Conservation (phyloP, 768 basidiomycete genomes). For the Rhodotorula paludigena region DNA sequence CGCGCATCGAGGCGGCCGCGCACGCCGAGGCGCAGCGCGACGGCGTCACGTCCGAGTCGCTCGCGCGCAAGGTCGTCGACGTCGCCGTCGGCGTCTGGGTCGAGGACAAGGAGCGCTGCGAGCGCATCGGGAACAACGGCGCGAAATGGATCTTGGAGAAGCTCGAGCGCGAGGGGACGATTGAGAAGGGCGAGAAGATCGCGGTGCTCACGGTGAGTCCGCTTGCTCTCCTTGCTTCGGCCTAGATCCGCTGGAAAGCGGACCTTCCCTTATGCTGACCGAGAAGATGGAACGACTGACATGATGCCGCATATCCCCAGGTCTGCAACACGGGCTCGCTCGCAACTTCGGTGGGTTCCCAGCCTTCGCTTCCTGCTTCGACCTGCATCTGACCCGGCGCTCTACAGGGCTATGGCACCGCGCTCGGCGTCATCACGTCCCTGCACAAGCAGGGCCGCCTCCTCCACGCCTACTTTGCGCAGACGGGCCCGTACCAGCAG, state of each 20-base stretch:
- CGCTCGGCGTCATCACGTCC: slow-evolving; percentile 85
- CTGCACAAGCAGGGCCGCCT: slow-evolving; percentile 74
- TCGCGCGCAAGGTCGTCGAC: slow-evolving; percentile 54
- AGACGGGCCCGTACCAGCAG: slow-evolving; percentile 91
- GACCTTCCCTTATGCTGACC: no score
- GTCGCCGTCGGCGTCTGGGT: slow-evolving; percentile 70
- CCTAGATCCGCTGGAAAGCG: no score
- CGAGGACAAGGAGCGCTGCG: slow-evolving; percentile 83
- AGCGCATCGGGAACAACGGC: slow-evolving; percentile 74
- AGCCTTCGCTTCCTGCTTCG: neutral
- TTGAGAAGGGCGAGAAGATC: slow-evolving; percentile 52
- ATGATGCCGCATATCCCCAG: neutral
- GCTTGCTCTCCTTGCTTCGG: neutral
- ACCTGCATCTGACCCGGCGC: slow-evolving; percentile 10
- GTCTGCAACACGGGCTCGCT: slow-evolving; percentile 97
- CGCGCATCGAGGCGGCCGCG: slow-evolving; percentile 56
- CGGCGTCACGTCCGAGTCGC: slow-evolving; percentile 14
- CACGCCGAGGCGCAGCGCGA: slow-evolving; percentile 41
- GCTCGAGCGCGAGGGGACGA: slow-evolving; percentile 50
- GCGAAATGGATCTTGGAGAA: slow-evolving; percentile 73
- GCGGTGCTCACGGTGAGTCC: slow-evolving; percentile 65
- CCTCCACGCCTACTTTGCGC: slow-evolving; percentile 78
- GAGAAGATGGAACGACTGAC: neutral
- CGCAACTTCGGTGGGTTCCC: slow-evolving; percentile 71
- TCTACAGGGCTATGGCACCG: slow-evolving; percentile 84